A percentile compares a stretch with the other conserved stretches of the same genome.
phyloP scores from a whole-genome alignment of 129 eudicot genomes.

The Flaveria sonorensis region DNA sequence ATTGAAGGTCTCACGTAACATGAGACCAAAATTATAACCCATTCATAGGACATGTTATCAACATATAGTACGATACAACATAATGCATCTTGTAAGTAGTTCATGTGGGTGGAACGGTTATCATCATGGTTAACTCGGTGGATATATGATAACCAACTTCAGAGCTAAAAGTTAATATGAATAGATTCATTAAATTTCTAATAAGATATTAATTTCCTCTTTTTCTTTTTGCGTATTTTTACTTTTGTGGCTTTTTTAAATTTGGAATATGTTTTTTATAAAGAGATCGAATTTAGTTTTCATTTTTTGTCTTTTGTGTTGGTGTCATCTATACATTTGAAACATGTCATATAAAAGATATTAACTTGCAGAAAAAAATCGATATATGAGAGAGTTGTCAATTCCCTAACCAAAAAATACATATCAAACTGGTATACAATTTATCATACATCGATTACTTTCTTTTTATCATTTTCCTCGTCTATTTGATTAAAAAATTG shows the following conservation, averaged over 20 bases:
- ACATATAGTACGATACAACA: too few relatives aligned
- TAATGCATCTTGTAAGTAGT: too few relatives aligned
- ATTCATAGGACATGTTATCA: too few relatives aligned
- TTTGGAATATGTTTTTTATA: constrained; percentile 36
- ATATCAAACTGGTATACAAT: too few relatives aligned
- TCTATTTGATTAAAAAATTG: not conserved
- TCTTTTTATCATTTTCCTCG: not conserved
- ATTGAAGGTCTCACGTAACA: too few relatives aligned
- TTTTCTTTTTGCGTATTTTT: constrained; percentile 33
- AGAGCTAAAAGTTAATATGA: not conserved
- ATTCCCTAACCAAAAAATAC: not conserved
- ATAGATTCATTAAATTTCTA: not conserved
- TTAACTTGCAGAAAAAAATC: not conserved
- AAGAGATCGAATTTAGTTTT: constrained; percentile 28
- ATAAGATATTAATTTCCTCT: constrained; percentile 35
- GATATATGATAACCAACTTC: not conserved
- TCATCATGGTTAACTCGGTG: not conserved
- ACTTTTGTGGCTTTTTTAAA: constrained; percentile 34
- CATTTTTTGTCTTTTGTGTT: constrained; percentile 2
- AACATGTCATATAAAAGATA: constrained; percentile 5
- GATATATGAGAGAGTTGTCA: not conserved
- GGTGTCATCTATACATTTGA: constrained; percentile 6
- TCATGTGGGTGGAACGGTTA: too few relatives aligned
- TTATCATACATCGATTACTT: not conserved
- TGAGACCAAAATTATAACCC: too few relatives aligned